Base-by-base conservation (phyloP, 2,329 filamentous ascomycete species). In the Fusarium sp. region DNA sequence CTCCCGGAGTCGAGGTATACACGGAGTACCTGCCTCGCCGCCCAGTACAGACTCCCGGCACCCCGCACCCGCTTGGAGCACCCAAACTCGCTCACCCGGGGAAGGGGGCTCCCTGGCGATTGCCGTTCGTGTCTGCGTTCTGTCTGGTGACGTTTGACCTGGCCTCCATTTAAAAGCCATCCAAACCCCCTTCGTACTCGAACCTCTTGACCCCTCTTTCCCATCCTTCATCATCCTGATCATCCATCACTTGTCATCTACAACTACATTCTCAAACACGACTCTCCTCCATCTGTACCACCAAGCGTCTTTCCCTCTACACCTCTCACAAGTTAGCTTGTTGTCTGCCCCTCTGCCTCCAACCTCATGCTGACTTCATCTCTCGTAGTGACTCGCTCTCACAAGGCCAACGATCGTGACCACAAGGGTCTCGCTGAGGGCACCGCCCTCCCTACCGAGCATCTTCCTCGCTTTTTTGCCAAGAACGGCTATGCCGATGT, bases 321-420 rank as follows among this genome's bases (percentile, higher is more conserved):
- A 52, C 48, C 24, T 50, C 62, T 65, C 67, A 73, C 48, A 65
- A 79, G 77, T 79, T 50, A 76, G 77, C 68, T 65, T 52, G 31
- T 16, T 39, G 31, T 57, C 65, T 6, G 14, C 35, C 33, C 35
- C 29, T 22, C 48, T 31, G 20, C 20, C 31, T 45, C 10, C 16
- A 59, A 63, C 13, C 54, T 6, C 43, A 24, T 56, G 33, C 67
- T 74, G 29, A 74, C 76, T 74, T 64, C 72, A 54, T 27, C 33
- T 48, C 52, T 33, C 45, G 16, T 78, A 98, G 95, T 99, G 96
- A 98, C 97, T 87, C 96, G 97, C 84, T 97, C 96, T 76, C 94
- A 96, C 91, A 99, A 98, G 89, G 91, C 89, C 88, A 97, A 95
- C 86, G 95, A 97, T 85, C 95, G 95, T 86, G 93, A 97, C 88